phyloP scores from a whole-genome alignment of 2,329 filamentous ascomycete species.

The Penicillium sp. region DNA sequence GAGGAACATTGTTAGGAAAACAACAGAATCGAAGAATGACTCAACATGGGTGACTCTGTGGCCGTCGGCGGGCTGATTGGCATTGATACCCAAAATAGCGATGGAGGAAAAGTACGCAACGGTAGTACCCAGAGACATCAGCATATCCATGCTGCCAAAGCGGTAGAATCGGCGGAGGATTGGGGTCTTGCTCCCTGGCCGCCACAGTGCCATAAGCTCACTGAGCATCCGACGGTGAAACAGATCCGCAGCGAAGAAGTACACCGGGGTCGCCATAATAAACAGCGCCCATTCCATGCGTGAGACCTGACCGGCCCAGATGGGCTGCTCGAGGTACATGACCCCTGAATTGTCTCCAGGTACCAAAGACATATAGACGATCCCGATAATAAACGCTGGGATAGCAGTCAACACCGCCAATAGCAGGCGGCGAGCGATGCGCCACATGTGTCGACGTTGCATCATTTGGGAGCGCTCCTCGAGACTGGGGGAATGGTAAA shows the following conservation, averaged over 20 bases:
- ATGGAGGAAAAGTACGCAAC: slow-evolving; percentile 87
- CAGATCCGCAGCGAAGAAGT: slow-evolving; percentile 82
- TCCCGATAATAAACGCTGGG: background rate
- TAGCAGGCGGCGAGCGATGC: background rate
- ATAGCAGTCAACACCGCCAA: background rate
- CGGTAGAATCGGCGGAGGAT: slow-evolving; percentile 78
- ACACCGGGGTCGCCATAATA: slow-evolving; percentile 81
- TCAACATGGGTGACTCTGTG: slow-evolving; percentile 60
- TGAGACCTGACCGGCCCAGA: slow-evolving; percentile 71
- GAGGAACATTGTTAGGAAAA: slow-evolving; percentile 88
- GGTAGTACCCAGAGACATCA: slow-evolving; percentile 85
- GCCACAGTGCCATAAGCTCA: slow-evolving; percentile 79
- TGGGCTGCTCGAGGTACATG: slow-evolving; percentile 70
- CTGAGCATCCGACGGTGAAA: slow-evolving; percentile 82
- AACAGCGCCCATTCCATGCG: slow-evolving; percentile 80
- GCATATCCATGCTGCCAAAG: slow-evolving; percentile 97
- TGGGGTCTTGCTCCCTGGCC: slow-evolving; percentile 72
- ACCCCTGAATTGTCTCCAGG: slow-evolving; percentile 57
- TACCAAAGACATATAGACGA: background rate
- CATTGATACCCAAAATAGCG: slow-evolving; percentile 70
- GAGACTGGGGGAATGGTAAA: too few relatives aligned
- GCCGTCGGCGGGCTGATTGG: slow-evolving; percentile 38
- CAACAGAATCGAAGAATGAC: slow-evolving; percentile 86
- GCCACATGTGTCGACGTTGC: background rate
- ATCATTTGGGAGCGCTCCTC: background rate